Conservation (phyloP, 805 yeast genomes). For the Saccharomyces mikatae region DNA sequence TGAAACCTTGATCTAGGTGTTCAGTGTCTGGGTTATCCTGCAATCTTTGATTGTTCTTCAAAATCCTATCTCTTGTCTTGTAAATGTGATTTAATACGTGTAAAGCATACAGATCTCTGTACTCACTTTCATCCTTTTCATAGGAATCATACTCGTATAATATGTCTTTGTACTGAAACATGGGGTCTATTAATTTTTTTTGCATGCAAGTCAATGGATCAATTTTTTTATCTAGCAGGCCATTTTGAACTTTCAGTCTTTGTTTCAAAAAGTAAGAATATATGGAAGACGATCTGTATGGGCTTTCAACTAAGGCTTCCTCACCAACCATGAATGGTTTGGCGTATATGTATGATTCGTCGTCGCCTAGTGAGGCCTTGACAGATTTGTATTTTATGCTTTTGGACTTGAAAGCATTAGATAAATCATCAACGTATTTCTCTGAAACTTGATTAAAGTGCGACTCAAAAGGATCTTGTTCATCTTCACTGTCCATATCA, state of each 20-base stretch:
- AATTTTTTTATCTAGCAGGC: slow-evolving; percentile 17
- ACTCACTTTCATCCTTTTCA: slow-evolving; percentile 39
- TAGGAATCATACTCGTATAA: slow-evolving; percentile 47
- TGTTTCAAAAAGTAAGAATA: slow-evolving; percentile 40
- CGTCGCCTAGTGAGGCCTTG: slow-evolving; percentile 10
- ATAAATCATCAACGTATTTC: slow-evolving; percentile 32
- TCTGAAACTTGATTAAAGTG: slow-evolving; percentile 56
- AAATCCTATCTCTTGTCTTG: slow-evolving; percentile 78
- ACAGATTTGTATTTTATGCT: slow-evolving; percentile 23
- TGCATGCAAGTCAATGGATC: slow-evolving; percentile 39
- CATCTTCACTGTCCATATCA: slow-evolving; percentile 34
- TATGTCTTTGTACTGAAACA: slow-evolving; percentile 68
- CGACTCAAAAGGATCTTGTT: slow-evolving; percentile 62
- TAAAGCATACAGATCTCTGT: slow-evolving; percentile 55
- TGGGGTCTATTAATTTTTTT: slow-evolving; percentile 46
- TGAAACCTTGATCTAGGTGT: slow-evolving; percentile 87
- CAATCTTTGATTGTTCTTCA: slow-evolving; percentile 64
- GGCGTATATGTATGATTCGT: slow-evolving; percentile 21
- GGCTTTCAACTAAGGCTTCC: slow-evolving; percentile 14
- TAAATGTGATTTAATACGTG: slow-evolving; percentile 77
- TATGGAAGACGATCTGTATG: slow-evolving; percentile 18
- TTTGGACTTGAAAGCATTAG: slow-evolving; percentile 25
- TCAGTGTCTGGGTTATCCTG: slow-evolving; percentile 46
- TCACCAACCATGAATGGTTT: slow-evolving; percentile 17
- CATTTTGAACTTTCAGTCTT: slow-evolving; percentile 30